Base-by-base conservation (phyloP, 306 rosid species). In the Lathyrus aphaca region DNA sequence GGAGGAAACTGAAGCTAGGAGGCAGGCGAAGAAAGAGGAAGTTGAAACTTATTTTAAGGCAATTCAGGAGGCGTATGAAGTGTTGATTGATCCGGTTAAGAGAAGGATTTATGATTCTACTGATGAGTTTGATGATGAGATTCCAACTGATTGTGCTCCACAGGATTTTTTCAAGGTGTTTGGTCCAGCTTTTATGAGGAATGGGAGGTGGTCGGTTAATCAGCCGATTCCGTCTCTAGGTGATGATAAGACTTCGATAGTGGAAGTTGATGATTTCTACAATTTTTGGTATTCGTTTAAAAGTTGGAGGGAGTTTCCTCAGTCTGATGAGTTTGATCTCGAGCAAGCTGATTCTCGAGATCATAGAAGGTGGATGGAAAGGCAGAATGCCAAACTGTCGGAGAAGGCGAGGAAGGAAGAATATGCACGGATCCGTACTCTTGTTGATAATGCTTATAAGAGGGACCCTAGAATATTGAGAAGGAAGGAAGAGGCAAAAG, bases 241-340 rank as follows among this genome's bases (percentile, higher is more conserved):
- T n/a, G 97, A 95, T 70, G 99, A 95, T 16, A 89, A 74, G 15
- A 83, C 85, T 58, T 65, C 89, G 25, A 0, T 91, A 15, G 66
- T 77, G 71, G 95, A 89, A 39, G 99, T 86, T 45, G 99, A 95
- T 74, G 68, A 32, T 35, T 95, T 95, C 82, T 95, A 95, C 30
- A 70, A 91, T 75, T 95, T 95, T 63, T 95, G 99, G 99, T 95
- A 95, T 81, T 48, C 71, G 77, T 95, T 89, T 67, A 95, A 82
- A 83, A 95, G 99, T 69, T 95, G 99, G 97, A 87, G 99, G 72
- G 99, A 95, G 92, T 95, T 95, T 74, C 96, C 99, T 50, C 99
- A 95, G 71, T 84, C 86, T 54, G 99, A 95, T 61, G 99, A 95
- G 80, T 95, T 80, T 85, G 99, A 95, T 77, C 79, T 91, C 38